Conservation (phyloP, 2,329 filamentous ascomycete species). For the Aspergillus ibericus region DNA sequence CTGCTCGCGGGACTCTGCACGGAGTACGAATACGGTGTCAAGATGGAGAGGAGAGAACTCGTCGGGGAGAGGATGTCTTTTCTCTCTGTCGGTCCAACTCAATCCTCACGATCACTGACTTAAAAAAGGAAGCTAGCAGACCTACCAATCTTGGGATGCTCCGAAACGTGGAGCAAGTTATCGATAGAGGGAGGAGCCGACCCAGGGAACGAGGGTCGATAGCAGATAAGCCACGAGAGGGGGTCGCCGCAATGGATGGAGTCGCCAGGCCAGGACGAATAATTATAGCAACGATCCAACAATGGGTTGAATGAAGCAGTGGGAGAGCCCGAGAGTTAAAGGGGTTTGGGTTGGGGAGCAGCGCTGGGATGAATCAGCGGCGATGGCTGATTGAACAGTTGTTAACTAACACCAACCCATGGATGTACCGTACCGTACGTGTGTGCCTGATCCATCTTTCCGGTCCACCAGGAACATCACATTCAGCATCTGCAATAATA, state of each 20-base stretch:
- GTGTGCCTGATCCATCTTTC: no score
- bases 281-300: neutral
- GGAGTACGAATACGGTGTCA: no score
- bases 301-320: neutral
- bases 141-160: neutral
- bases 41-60: no score
- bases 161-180: slow-evolving; percentile 1
- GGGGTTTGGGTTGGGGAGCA: neutral
- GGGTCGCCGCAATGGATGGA: neutral
- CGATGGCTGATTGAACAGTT: neutral
- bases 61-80: no score
- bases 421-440: no score
- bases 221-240: neutral
- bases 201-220: neutral
- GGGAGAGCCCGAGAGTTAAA: neutral
- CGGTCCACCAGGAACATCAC: no score
- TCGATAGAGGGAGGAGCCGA: slow-evolving; percentile 1
- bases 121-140: neutral
- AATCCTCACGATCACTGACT: neutral
- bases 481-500: no score
- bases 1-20: no score
- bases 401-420: no score
- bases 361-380: neutral
- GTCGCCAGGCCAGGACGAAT: neutral
- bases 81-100: no score